Base-by-base conservation (phyloP, 176 grass and related monocot species). In the Ensete glaucum region DNA sequence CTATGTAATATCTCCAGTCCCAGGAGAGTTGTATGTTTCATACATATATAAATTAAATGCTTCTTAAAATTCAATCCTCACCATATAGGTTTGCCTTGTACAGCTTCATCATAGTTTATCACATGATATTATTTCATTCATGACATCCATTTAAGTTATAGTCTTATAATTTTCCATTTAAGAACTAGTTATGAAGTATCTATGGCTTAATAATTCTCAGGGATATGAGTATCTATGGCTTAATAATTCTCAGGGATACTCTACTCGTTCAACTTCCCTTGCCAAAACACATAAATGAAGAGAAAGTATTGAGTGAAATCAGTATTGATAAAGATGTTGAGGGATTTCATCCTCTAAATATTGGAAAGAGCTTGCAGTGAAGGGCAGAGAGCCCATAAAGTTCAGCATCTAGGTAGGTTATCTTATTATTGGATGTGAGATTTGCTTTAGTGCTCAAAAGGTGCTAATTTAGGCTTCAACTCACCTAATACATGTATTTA, bases 321-420 rank as follows among this genome's bases (percentile, higher is more conserved):
- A 84, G 76, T 74, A 89, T 91, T 34, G 86, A 94, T 48, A 98
- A 98, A 85, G 94, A 98, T 78, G 94, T 93, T 0, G 94, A 98
- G 75, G 90, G 94, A 23, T 98, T 98, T 80, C 94, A 98, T 87
- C 94, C 94, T 69, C 76, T 98, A 69, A 98, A 98, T 83, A 91
- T 93, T 77, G 94, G 94, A 52, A 93, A 29, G n/a, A 93, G 62
- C 94, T 98, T 15, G 94, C 90, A 77, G 93, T 98, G 94, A 91
- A 98, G 87, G 90, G 90, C 14, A 88, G 94, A 82, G 78, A 98
- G 13, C 94, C 94, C 23, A 75, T 98, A 20, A 49, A 16, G 10
- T 54, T 54, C 59, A 50, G 12, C 14, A 25, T 50, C 20, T 67
- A 14, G 17, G 8, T 67, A 14, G 17, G 8, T 50, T 64, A 24